Conservation (phyloP, 768 basidiomycete species). For the Tulasnella sp. region DNA sequence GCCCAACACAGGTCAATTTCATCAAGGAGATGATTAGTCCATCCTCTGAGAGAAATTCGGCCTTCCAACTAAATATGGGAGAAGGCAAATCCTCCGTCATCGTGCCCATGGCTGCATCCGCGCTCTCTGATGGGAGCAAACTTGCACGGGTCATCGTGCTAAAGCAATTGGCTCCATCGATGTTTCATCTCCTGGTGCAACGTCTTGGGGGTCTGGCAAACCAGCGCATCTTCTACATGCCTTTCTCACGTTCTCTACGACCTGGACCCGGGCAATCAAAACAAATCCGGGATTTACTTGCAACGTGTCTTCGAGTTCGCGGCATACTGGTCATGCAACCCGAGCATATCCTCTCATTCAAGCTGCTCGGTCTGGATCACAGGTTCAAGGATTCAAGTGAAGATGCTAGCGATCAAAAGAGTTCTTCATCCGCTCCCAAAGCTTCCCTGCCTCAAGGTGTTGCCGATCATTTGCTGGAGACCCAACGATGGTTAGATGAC, state of each 20-base stretch:
- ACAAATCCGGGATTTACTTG: conserved; percentile 26
- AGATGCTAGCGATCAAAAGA: conserved; percentile 30
- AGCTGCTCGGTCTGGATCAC: conserved; percentile 35
- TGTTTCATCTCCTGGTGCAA: conserved; percentile 36
- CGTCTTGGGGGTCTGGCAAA: conserved; percentile 35
- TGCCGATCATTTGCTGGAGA: not conserved
- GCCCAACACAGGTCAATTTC: conserved; percentile 32
- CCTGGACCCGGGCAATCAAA: conserved; percentile 20
- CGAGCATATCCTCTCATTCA: conserved; percentile 41
- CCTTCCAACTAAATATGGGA: conserved; percentile 45
- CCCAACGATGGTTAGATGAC: conserved; percentile 21
- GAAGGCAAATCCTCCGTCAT: conserved; percentile 45
- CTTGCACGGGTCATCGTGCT: conserved; percentile 39
- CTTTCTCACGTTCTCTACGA: conserved; percentile 35
- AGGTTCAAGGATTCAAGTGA: conserved; percentile 19
- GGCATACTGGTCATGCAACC: conserved; percentile 42
- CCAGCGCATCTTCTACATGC: conserved; percentile 37
- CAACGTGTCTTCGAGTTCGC: conserved; percentile 28
- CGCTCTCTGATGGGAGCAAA: conserved; percentile 32
- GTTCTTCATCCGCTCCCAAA: conserved; percentile 15
- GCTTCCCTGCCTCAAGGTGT: no score
- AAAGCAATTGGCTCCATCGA: conserved; percentile 36
- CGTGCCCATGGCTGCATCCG: conserved; percentile 32
- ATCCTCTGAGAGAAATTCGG: conserved; percentile 25
- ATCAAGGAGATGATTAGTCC: conserved; percentile 39